phyloP scores from a whole-genome alignment of 2,329 filamentous ascomycete genomes.

The Lecanicillium sp. region DNA sequence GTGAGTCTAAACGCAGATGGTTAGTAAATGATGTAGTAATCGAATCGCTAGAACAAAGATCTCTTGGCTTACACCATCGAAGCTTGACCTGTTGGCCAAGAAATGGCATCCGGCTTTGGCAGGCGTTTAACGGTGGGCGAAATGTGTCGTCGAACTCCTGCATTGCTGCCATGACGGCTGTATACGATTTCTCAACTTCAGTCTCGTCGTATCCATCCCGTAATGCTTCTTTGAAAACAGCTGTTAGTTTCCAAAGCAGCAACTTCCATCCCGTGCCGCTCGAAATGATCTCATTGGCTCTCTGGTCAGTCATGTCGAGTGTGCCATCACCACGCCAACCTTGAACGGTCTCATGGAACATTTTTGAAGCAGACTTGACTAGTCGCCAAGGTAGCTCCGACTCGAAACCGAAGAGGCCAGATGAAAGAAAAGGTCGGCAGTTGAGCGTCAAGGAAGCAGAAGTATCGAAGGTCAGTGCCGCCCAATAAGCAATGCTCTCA shows the following conservation, averaged over 20 bases:
- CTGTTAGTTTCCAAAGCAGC: constrained; percentile 22
- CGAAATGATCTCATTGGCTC: constrained; percentile 22
- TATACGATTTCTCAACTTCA: constrained; percentile 18
- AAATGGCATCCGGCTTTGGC: constrained; percentile 22
- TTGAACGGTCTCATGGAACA: constrained; percentile 19
- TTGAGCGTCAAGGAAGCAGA: constrained; percentile 33
- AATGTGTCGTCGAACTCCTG: constrained; percentile 20
- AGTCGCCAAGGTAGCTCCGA: constrained; percentile 21
- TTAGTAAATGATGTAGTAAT: too few species aligned
- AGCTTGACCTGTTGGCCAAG: constrained; percentile 21
- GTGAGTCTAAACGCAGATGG: constrained; percentile 16
- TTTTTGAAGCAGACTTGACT: constrained; percentile 18
- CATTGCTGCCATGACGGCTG: constrained; percentile 17
- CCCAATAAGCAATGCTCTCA: constrained; percentile 33
- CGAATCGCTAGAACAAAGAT: too few species aligned
- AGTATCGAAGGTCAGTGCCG: constrained; percentile 32
- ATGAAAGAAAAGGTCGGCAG: constrained; percentile 28
- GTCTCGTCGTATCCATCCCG: constrained; percentile 23
- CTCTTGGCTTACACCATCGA: constrained; percentile 20
- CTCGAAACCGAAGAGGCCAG: constrained; percentile 26
- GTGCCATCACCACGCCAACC: constrained; percentile 16
- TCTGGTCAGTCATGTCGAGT: constrained; percentile 21
- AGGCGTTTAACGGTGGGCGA: constrained; percentile 19
- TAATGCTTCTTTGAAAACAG: constrained; percentile 23
- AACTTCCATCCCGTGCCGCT: constrained; percentile 21